phyloP scores from a whole-genome alignment of 2,329 filamentous ascomycete species.

The Colletotrichum australisinense region DNA sequence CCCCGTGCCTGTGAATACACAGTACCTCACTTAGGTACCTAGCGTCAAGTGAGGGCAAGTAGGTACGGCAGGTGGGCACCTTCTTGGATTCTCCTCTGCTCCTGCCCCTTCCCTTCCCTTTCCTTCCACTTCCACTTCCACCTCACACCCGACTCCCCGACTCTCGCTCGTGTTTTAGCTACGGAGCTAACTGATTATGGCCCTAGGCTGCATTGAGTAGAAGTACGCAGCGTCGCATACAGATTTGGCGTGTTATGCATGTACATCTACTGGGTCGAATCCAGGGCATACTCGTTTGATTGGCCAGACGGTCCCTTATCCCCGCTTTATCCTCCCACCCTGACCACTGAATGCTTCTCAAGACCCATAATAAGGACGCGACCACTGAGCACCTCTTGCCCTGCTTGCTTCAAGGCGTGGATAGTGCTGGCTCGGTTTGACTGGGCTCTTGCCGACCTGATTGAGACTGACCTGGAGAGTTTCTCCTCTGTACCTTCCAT shows the following conservation, averaged over 20 bases:
- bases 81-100: not conserved
- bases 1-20: too few relatives aligned
- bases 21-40: not conserved
- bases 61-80: not conserved
- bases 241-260: slow-evolving; percentile 24
- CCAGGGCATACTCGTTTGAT: not conserved
- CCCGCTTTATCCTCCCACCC: slow-evolving; percentile 31
- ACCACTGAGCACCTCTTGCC: not conserved
- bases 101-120: not conserved
- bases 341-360: slow-evolving; percentile 9
- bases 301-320: slow-evolving; percentile 25
- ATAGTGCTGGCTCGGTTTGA: not conserved
- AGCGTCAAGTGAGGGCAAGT: too few relatives aligned
- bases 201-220: slow-evolving; percentile 24
- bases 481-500: not conserved
- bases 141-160: slow-evolving; percentile 27
- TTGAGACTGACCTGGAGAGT: not conserved
- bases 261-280: slow-evolving; percentile 25
- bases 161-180: slow-evolving; percentile 33
- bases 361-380: slow-evolving; percentile 19
- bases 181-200: slow-evolving; percentile 7
- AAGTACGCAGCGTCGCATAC: slow-evolving; percentile 24
- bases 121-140: too few relatives aligned
- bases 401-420: not conserved
- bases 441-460: slow-evolving; percentile 5